Conservation (phyloP, 2,329 filamentous ascomycete species). For the Bisporella sp. region DNA sequence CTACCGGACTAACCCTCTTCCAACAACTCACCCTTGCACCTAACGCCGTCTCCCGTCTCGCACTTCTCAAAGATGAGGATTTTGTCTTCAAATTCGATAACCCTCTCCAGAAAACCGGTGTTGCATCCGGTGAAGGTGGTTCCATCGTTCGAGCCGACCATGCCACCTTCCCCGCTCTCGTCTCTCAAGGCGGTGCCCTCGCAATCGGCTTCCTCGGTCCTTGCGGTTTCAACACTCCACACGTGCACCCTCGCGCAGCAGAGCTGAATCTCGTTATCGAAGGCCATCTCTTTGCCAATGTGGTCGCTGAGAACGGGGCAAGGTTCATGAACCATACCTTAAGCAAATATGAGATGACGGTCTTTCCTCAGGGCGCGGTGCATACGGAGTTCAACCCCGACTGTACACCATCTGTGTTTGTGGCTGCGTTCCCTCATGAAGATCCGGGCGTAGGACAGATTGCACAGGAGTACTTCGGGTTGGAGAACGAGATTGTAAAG, state of each 20-base stretch:
- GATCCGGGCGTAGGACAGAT: slow-evolving; percentile 46
- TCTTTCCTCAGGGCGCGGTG: slow-evolving; percentile 45
- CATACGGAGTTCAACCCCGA: slow-evolving; percentile 51
- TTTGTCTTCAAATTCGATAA: slow-evolving; percentile 42
- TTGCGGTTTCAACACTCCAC: slow-evolving; percentile 50
- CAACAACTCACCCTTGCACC: slow-evolving; percentile 15
- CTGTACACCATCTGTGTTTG: slow-evolving; percentile 42
- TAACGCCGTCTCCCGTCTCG: slow-evolving; percentile 34
- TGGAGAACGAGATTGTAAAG: slow-evolving; percentile 37
- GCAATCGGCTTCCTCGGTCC: slow-evolving; percentile 42
- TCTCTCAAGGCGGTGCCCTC: slow-evolving; percentile 40
- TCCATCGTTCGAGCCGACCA: slow-evolving; percentile 44
- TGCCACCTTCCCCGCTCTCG: slow-evolving; percentile 48
- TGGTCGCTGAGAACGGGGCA: slow-evolving; percentile 44
- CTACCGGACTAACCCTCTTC: slow-evolving; percentile 6
- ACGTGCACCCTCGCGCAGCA: slow-evolving; percentile 45
- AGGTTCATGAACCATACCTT: slow-evolving; percentile 34
- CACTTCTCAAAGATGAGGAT: slow-evolving; percentile 36
- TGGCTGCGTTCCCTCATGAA: slow-evolving; percentile 42
- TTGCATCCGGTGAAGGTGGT: slow-evolving; percentile 35
- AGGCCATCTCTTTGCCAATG: slow-evolving; percentile 41
- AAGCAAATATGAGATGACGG: slow-evolving; percentile 39
- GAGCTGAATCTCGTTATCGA: slow-evolving; percentile 45
- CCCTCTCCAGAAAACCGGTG: slow-evolving; percentile 13
- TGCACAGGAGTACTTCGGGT: slow-evolving; percentile 42